Evolutionary conservation across 176 grass and related monocot species (phyloP), one percentile per base, ranked within the genome.

Genomic region (Oryza punctata): DNA sequence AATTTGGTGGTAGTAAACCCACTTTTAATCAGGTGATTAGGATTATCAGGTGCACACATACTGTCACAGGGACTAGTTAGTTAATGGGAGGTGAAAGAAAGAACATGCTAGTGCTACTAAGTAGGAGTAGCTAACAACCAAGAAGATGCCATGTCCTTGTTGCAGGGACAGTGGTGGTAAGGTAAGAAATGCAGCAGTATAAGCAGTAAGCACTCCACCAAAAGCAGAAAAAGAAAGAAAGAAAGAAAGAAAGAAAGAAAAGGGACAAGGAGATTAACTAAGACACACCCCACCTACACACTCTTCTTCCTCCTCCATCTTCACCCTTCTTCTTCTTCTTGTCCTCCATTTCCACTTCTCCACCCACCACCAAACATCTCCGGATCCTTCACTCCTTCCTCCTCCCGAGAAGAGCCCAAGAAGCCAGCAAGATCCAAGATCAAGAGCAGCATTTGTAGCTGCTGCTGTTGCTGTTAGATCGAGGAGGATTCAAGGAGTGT

Each of bases 131-230:
- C 73, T 78, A 86, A 79, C 84, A 75, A 87, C 89, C 74, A 84
- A 77, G 81, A 85, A 84, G 89, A 91, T 97, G 91, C 75, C 84
- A 87, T 70, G 91, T 97, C 91, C 77, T 85, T 89, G 83, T 84
- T 82, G 66, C 87, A 84, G 91, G 54, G 77, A 91, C 84, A 86
- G 43, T 33, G 54, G 79, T 85, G 81, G 84, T 78, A 77, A 50
- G 47, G 14, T 41, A 41, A 41, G 40, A 41, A 41, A 76, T 79
- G 18, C 29, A 79, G 24, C 67, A 19, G 65, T n/a, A 26, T 7
- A 18, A 78, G 26, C 70, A 61, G 21, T 13, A 18, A 78, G 26
- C 70, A 61, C 12, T 50, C 68, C 82, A 70, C 59, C 81, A 68
- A 63, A 26, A 78, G 33, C n/a, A 77, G 75, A 70, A 77, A 38